phyloP scores from a whole-genome alignment of 306 rosid species.

The Betula pendula region DNA sequence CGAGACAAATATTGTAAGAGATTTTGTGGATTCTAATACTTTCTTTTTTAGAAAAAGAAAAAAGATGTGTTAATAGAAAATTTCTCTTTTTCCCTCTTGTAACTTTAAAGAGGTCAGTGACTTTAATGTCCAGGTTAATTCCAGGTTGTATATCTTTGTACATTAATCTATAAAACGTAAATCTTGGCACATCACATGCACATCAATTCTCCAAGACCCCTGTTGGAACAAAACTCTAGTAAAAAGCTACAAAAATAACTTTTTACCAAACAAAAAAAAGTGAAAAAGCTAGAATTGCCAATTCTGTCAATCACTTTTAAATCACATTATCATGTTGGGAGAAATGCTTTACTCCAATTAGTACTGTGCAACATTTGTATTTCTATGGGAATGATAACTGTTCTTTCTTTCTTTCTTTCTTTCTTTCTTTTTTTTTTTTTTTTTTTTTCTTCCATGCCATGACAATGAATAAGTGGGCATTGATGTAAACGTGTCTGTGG shows the following conservation, averaged over 20 bases:
- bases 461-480: slow-evolving; percentile 41
- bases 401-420: slow-evolving; percentile 19
- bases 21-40: too few relatives aligned
- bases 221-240: background rate
- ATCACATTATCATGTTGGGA: slow-evolving; percentile 36
- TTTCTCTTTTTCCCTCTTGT: too few relatives aligned
- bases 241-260: background rate
- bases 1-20: too few relatives aligned
- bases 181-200: slow-evolving; percentile 26
- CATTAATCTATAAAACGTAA: background rate
- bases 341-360: background rate
- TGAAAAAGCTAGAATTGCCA: background rate
- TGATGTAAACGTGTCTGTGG: slow-evolving; percentile 30
- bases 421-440: slow-evolving; percentile 22
- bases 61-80: too few relatives aligned
- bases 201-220: slow-evolving; percentile 8
- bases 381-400: slow-evolving; percentile 33
- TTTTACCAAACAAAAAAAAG: background rate
- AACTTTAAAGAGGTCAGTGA: too few relatives aligned
- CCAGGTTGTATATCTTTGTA: too few relatives aligned
- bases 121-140: too few relatives aligned
- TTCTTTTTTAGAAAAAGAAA: too few relatives aligned
- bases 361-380: background rate
- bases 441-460: slow-evolving; percentile 28
- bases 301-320: slow-evolving; percentile 31